Evolutionary conservation across 441 rosid genomes (phyloP).

Genomic region (Syzygium malaccense): DNA sequence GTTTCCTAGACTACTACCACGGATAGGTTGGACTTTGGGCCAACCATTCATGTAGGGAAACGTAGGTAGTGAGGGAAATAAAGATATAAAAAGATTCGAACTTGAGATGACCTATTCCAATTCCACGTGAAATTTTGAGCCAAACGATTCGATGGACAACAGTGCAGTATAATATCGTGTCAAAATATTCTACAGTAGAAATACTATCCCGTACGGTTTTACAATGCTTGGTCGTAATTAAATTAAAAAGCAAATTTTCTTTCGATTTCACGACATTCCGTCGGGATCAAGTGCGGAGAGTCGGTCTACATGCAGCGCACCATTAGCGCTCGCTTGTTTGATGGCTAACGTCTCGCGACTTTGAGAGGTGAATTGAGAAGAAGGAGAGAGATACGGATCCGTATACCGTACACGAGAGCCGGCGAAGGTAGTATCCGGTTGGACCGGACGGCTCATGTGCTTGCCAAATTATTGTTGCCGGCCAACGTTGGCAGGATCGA

Average conservation of each 20-base stretch:
- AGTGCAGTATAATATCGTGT: background rate
- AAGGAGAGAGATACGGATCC: background rate
- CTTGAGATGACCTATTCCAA: rapidly evolving
- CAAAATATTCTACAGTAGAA: background rate
- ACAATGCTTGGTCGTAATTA: background rate
- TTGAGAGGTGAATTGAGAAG: background rate
- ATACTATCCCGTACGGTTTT: rapidly evolving
- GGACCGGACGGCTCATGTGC: background rate
- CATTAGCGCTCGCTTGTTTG: background rate
- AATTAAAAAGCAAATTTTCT: background rate
- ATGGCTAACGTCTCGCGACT: background rate
- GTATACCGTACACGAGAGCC: background rate
- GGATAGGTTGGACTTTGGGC: background rate
- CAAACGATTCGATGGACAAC: rapidly evolving
- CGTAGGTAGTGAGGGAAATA: background rate
- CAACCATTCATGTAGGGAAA: background rate
- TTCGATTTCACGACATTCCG: background rate
- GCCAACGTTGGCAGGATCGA: too few relatives aligned
- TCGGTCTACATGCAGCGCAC: background rate
- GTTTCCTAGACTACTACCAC: background rate
- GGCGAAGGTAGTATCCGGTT: background rate
- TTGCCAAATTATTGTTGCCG: background rate
- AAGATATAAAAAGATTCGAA: rapidly evolving
- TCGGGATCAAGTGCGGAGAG: background rate
- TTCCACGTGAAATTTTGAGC: too few relatives aligned